Evolutionary conservation across 257 asterid species (phyloP).

Genomic region (Solanum verrucosum): DNA sequence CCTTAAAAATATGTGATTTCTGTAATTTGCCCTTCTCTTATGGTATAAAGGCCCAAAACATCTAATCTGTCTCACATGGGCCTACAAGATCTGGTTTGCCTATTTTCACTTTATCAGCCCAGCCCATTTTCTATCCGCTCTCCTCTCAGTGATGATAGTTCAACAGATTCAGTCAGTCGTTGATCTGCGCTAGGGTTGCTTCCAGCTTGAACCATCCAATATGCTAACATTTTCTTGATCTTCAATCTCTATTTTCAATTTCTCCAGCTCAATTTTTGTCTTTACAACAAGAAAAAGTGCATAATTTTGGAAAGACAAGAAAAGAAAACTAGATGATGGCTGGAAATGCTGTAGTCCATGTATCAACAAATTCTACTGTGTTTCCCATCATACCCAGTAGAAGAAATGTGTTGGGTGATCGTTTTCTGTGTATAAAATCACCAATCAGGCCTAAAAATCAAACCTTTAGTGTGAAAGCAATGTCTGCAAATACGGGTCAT

Average conservation of each 20-base stretch:
- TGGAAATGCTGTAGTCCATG: slow-evolving; percentile 33
- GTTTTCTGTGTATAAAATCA: slow-evolving; percentile 29
- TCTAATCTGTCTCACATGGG: neutral
- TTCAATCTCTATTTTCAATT: neutral
- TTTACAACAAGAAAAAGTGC: neutral
- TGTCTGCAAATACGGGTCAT: slow-evolving; percentile 36
- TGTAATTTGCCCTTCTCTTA: no score
- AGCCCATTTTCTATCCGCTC: neutral
- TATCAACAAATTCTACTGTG: slow-evolving; percentile 32
- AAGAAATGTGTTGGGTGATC: slow-evolving; percentile 20
- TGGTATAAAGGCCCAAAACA: neutral
- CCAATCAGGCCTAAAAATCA: slow-evolving; percentile 21
- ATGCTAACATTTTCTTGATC: neutral
- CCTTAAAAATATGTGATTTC: no score
- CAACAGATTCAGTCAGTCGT: neutral
- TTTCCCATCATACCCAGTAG: slow-evolving; percentile 22
- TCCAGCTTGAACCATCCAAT: neutral
- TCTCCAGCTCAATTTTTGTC: neutral
- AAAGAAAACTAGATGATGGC: slow-evolving; percentile 27
- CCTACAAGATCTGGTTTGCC: neutral
- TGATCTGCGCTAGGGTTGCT: neutral
- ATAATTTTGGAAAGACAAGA: no score
- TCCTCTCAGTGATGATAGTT: neutral
- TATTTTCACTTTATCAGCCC: neutral
- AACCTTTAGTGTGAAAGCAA: slow-evolving; percentile 23